These are phyloP conservation scores for Penicillium crystallinum DNA, from an alignment of 495 filamentous ascomycete genomes.

Conservation along the genomic window DNA sequence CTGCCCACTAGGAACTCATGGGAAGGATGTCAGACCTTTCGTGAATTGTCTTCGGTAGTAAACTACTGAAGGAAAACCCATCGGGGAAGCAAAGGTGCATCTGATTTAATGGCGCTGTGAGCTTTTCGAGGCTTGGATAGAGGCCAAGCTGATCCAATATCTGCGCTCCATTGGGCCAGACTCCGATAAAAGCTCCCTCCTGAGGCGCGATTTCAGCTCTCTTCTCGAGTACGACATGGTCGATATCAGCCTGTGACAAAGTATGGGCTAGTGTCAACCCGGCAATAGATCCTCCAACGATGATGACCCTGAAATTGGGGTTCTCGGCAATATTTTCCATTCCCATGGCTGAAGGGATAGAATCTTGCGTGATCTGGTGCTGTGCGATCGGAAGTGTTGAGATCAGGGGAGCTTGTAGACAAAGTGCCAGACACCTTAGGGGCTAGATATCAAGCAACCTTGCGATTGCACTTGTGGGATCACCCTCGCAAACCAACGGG, in stretches of 20 bases:
- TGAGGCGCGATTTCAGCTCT: constrained; percentile 30
- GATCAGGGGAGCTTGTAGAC: no score
- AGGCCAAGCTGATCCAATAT: constrained; percentile 48
- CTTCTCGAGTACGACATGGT: constrained; percentile 47
- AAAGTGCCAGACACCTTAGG: no score
- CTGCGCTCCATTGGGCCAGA: constrained; percentile 32
- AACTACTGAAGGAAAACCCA: not conserved
- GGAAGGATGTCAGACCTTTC: no score
- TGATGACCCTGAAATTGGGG: constrained; percentile 40
- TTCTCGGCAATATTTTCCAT: not conserved
- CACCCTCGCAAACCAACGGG: no score
- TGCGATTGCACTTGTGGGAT: no score
- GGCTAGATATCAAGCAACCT: no score
- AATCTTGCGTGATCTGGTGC: not conserved
- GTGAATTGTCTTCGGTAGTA: not conserved
- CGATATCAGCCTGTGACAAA: constrained; percentile 39
- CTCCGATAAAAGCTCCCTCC: constrained; percentile 36
- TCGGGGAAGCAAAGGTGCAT: not conserved
- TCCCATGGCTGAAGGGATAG: not conserved
- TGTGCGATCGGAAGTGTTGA: no score
- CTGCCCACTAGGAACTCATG: no score
- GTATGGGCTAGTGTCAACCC: constrained; percentile 46
- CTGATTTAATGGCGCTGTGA: constrained; percentile 7
- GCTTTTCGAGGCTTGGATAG: constrained; percentile 26
- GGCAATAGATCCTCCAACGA: constrained; percentile 49